Evolutionary conservation across 805 yeast species (phyloP).

Genomic region (Myxozyma melibiosi): DNA sequence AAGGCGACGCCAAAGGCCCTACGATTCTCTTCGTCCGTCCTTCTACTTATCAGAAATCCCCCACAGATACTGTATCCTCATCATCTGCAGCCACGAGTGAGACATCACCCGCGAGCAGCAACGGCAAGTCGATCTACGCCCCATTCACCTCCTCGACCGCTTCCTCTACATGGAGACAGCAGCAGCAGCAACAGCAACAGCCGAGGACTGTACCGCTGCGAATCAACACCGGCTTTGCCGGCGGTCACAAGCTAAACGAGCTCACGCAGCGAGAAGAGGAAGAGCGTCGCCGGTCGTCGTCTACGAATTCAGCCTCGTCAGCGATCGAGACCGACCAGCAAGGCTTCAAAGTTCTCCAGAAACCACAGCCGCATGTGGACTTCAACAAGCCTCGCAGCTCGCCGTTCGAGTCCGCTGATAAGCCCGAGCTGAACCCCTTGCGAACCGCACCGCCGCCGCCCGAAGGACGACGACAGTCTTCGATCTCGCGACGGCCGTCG

Average conservation of each 20-base stretch:
- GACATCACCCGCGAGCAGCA: neutral
- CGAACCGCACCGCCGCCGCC: constrained; percentile 31
- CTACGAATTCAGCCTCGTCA: neutral
- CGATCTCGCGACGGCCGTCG: constrained; percentile 1
- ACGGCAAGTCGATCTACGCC: neutral
- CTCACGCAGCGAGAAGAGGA: constrained; percentile 3
- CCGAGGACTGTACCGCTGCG: too few relatives aligned
- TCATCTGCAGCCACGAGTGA: neutral
- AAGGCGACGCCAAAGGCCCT: constrained; percentile 28
- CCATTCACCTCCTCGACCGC: neutral
- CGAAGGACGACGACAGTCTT: constrained; percentile 7
- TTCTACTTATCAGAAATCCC: constrained; percentile 1
- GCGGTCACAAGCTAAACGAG: constrained; percentile 22
- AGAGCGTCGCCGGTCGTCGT: neutral
- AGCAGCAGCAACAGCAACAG: neutral
- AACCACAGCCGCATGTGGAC: constrained; percentile 22
- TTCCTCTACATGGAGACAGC: neutral
- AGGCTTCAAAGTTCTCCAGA: constrained; percentile 25
- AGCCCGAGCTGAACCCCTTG: constrained; percentile 19
- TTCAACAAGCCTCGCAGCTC: constrained; percentile 27
- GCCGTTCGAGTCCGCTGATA: constrained; percentile 16
- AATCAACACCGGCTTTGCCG: constrained; percentile 23
- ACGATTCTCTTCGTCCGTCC: constrained; percentile 34
- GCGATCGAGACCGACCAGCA: neutral
- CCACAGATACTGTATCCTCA: constrained; percentile 16